Base-by-base conservation (phyloP, 2,329 filamentous ascomycete species). In the Paraphoma sp. region DNA sequence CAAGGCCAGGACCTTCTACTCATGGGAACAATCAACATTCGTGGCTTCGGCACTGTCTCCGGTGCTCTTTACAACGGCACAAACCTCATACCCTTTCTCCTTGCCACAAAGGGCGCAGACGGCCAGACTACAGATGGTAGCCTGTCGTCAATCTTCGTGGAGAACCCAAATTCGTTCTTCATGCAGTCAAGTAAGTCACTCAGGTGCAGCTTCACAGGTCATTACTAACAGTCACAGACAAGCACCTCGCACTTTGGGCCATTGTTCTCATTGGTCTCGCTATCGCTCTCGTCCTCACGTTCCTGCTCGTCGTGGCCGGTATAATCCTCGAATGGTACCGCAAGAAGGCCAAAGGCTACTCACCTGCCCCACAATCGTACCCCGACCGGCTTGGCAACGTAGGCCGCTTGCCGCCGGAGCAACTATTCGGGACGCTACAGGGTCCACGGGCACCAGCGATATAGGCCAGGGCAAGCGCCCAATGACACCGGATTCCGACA, bases 1-100 rank as follows among this genome's bases (percentile, higher is more conserved):
- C 78, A 84, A 16, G 82, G 87, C 59, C 87, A 95, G 73, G 84
- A 87, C 4, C 85, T 99, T 36, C 84, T 99, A 78, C 81, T 98
- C 48, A 92, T 92, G n/a, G 95, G 95, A 40, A 86, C 89, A 51
- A 86, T 99, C 64, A 84, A 87, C 62, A 83, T 98, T 16, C 86
- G 89, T 0, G 80, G 81, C 47, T 93, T 93, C 71, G 93, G 94
- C 56, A 89, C 88, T 54, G 92, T 90, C 6, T 96, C 94, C 12
- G 93, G 92, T 8, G 94, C 89, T 7, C 81, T 97, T 29, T 99
- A 91, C 80, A 92, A 98, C 70, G 95, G 95, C 67, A 92, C 88
- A 10, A 80, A 82, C 2, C 87, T 94, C 72, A 82, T 83, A 49
- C 94, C 95, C 0, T 97, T 94, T 74, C 85, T 92, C 41, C 84